phyloP scores from a whole-genome alignment of 2,329 filamentous ascomycete species.

The Aspergillus sp. region DNA sequence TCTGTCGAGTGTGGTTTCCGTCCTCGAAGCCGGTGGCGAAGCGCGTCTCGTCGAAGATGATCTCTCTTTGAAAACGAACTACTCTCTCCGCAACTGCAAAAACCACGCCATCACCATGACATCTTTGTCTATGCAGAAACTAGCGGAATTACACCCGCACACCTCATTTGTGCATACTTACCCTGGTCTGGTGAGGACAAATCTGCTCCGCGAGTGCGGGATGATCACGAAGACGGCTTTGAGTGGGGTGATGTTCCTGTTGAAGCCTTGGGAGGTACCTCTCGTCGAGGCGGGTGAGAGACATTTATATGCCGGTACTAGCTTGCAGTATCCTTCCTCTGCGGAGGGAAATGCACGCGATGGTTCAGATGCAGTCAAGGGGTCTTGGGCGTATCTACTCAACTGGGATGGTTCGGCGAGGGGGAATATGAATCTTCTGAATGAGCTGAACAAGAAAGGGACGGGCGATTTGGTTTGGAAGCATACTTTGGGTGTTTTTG shows the following conservation, averaged over 20 bases:
- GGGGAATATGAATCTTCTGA: too few relatives aligned
- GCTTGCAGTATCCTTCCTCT: slow-evolving; percentile 2
- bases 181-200: slow-evolving; percentile 37
- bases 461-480: too few relatives aligned
- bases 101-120: slow-evolving; percentile 47
- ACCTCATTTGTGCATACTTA: slow-evolving; percentile 48
- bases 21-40: slow-evolving; percentile 51
- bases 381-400: too few relatives aligned
- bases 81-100: slow-evolving; percentile 16
- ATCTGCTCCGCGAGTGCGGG: slow-evolving; percentile 35
- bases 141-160: slow-evolving; percentile 43
- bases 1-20: slow-evolving; percentile 45
- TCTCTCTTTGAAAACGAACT: slow-evolving; percentile 26
- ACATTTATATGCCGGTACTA: slow-evolving; percentile 10
- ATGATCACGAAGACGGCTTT: slow-evolving; percentile 5
- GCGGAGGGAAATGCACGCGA: too few relatives aligned
- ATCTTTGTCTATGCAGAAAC: slow-evolving; percentile 45
- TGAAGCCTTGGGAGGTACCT: slow-evolving; percentile 7
- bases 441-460: too few relatives aligned
- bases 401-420: too few relatives aligned
- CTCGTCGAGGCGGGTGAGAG: slow-evolving; percentile 8
- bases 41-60: slow-evolving; percentile 44
- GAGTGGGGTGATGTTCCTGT: not conserved
- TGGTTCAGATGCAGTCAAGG: too few relatives aligned
- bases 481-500: too few relatives aligned